A percentile compares a stretch with the other conserved stretches of the same genome.
phyloP scores from a whole-genome alignment of 2,329 filamentous ascomycete genomes.

The Sclerotinia spermophila region DNA sequence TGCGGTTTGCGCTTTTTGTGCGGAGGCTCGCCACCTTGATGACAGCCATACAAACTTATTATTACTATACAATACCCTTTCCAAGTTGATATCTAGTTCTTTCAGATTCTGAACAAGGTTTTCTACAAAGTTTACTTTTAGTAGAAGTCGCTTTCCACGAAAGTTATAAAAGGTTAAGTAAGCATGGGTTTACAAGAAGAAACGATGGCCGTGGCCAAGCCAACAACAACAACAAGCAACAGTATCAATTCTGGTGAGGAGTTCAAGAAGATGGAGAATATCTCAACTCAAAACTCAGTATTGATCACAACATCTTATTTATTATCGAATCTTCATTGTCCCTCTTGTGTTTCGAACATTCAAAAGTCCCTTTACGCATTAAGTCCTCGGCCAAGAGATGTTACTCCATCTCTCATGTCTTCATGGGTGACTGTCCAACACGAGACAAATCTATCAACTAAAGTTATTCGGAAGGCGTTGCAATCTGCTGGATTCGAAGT shows the following conservation, averaged over 20 bases:
- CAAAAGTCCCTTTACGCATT: slow-evolving; percentile 51
- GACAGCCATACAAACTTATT: background rate
- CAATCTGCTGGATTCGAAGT: slow-evolving; percentile 58
- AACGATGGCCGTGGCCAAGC: background rate
- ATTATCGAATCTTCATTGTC: slow-evolving; percentile 73
- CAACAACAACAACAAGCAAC: background rate
- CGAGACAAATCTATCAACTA: slow-evolving; percentile 42
- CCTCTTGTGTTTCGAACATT: slow-evolving; percentile 68
- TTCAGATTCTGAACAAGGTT: background rate
- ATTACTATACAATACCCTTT: background rate
- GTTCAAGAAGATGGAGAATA: slow-evolving; percentile 7
- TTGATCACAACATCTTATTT: slow-evolving; percentile 46
- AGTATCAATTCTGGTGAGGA: slow-evolving; percentile 6
- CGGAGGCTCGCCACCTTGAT: background rate
- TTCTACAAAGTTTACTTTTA: background rate
- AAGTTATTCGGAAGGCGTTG: slow-evolving; percentile 46
- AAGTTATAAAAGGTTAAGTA: background rate
- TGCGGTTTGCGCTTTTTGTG: slow-evolving; percentile 14
- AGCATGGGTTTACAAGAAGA: background rate
- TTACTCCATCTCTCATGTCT: slow-evolving; percentile 68
- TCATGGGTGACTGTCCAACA: slow-evolving; percentile 64
- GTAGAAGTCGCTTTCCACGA: background rate
- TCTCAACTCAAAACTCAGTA: background rate
- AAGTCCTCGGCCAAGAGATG: slow-evolving; percentile 50
- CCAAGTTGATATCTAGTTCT: background rate